phyloP scores from a whole-genome alignment of 2,329 filamentous ascomycete genomes.

The Neophaeococcomyces mojaviensis region DNA sequence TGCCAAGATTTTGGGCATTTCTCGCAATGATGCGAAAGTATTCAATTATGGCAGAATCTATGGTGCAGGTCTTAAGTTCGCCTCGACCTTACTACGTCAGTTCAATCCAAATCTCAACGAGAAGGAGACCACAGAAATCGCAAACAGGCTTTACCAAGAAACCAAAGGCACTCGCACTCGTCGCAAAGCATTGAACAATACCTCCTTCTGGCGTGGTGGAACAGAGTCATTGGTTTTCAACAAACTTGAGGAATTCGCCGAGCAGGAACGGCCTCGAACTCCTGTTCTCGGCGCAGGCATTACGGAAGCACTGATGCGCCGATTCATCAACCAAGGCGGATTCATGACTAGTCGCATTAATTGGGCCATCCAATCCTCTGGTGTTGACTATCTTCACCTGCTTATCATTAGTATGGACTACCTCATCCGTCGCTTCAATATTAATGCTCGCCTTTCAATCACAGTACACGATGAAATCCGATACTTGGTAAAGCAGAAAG shows the following conservation, averaged over 20 bases:
- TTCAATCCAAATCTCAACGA: constrained; percentile 86
- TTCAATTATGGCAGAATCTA: constrained; percentile 99
- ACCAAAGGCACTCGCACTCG: constrained; percentile 87
- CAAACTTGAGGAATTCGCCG: constrained; percentile 92
- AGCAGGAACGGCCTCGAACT: constrained; percentile 83
- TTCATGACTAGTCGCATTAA: constrained; percentile 97
- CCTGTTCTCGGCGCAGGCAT: constrained; percentile 92
- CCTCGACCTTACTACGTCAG: constrained; percentile 78
- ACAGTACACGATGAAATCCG: constrained; percentile 97
- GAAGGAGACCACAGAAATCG: constrained; percentile 65
- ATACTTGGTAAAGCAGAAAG: constrained; percentile 76
- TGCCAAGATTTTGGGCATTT: constrained; percentile 84
- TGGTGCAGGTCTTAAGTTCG: constrained; percentile 92
- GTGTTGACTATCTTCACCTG: constrained; percentile 93
- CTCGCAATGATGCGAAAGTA: constrained; percentile 88
- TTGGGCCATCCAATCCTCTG: constrained; percentile 96
- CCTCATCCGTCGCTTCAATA: constrained; percentile 73
- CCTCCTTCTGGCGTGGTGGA: constrained; percentile 86
- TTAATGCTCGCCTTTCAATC: constrained; percentile 77
- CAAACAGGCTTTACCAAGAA: constrained; percentile 71
- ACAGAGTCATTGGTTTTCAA: constrained; percentile 99
- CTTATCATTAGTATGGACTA: constrained; percentile 94
- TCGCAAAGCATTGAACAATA: constrained; percentile 57
- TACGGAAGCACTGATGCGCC: constrained; percentile 85
- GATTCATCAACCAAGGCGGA: constrained; percentile 77